Base-by-base conservation (phyloP, 768 basidiomycete genomes). In the Pisolithus orientalis region DNA sequence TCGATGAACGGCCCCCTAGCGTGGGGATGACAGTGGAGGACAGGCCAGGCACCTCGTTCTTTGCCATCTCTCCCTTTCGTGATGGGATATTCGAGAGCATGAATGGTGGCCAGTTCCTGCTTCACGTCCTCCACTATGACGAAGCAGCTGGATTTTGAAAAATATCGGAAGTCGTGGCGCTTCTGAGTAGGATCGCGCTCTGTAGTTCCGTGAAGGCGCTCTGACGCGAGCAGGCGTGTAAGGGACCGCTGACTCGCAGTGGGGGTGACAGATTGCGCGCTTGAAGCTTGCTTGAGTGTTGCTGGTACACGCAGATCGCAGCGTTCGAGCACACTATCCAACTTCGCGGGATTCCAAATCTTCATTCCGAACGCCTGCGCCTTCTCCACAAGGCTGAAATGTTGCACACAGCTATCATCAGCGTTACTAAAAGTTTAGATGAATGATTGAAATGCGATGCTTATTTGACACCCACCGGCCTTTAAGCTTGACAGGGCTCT, bases 161-260 rank as follows among this genome's bases (percentile, higher is more conserved):
- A 98, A 66, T 98, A 99, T 52, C 79, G 81, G 63, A 83, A 91
- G 67, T 94, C 93, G 57, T 87, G 85, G 47, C 94, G 83, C 56
- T 82, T 90, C 56, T 94, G 89, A 17, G 80, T 84, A 1, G 91
- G 86, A 70, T 99, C 96, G 44, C 95, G 89, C 72, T 99, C 96
- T 16, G 82, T 85, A 3, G 77, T 77, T 44, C 96, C 96, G 57
- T 91, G 83, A 39, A 90, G 68, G 55, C 84, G 84, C 65, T 98
- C 96, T 17, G 87, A 85, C 59, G 90, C 83, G 40, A 91, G 72
- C 16, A 89, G 75, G 32, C 75, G 80, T 11, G 77, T 79, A 28
- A 89, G 74, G 52, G 79, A 74, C 39, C 74, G 78, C 53, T 76
- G 73, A 37, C 61, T 72, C 58, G 56, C 58, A 25, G 63, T 49